phyloP scores from a whole-genome alignment of 805 yeast genomes.

The Debaryomyces prosopidis region DNA sequence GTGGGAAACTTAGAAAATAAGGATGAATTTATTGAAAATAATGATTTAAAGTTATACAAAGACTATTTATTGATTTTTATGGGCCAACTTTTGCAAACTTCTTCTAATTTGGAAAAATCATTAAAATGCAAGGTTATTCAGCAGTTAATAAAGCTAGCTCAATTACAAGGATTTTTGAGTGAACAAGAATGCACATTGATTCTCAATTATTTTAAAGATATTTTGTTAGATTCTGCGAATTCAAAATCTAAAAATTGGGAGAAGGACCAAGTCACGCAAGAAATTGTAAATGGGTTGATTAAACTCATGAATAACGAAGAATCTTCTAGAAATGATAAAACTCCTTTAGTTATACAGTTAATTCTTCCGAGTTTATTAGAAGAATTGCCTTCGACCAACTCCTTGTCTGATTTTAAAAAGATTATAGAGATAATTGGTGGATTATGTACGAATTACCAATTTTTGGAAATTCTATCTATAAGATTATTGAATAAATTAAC shows the following conservation, averaged over 20 bases:
- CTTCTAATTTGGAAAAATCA: conserved; percentile 68
- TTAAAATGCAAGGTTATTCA: conserved; percentile 65
- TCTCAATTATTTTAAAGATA: conserved; percentile 65
- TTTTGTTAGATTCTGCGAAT: conserved; percentile 40
- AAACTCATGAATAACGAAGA: conserved; percentile 34
- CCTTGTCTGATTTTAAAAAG: conserved; percentile 10
- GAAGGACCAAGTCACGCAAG: conserved; percentile 52
- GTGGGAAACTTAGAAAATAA: conserved; percentile 5
- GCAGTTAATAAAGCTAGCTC: conserved; percentile 59
- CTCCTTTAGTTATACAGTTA: conserved; percentile 44
- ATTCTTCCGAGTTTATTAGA: conserved; percentile 54
- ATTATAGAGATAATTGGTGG: conserved; percentile 22
- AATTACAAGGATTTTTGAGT: conserved; percentile 49
- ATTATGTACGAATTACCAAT: conserved; percentile 40
- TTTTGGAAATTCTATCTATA: conserved; percentile 45
- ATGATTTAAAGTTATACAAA: conserved; percentile 48
- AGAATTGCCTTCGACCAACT: conserved; percentile 27
- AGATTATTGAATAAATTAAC: conserved; percentile 44
- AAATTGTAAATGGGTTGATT: conserved; percentile 56
- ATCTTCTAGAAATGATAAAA: conserved; percentile 17
- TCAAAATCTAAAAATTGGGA: conserved; percentile 32
- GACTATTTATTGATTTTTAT: conserved; percentile 69
- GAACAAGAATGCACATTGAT: conserved; percentile 60
- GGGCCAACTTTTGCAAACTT: conserved; percentile 67
- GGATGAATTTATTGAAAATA: conserved; percentile 17